Evolutionary conservation across 441 rosid species (phyloP).

Genomic region (Bruguiera hainesii): DNA sequence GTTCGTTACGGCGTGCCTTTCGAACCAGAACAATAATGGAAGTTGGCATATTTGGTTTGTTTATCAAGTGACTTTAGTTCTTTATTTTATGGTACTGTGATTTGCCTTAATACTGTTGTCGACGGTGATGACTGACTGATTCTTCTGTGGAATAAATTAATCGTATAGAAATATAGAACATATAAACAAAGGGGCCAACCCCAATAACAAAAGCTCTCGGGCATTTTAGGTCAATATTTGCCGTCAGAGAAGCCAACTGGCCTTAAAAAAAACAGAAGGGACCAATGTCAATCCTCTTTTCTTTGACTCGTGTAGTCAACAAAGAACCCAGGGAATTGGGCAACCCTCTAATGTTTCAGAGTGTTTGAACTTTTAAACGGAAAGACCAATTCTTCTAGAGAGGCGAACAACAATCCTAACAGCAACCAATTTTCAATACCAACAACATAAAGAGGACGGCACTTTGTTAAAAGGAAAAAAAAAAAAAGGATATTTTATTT

Average conservation of each 20-base stretch:
- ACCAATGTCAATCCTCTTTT: constrained; percentile 20
- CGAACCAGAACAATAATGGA: not conserved
- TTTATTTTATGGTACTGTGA: too few species aligned
- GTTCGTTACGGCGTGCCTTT: not conserved
- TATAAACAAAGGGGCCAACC: not conserved
- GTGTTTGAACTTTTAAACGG: constrained; percentile 8
- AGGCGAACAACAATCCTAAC: constrained; percentile 10
- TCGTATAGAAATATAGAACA: constrained; percentile 5
- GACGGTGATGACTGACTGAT: constrained; percentile 15
- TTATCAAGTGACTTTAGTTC: not conserved
- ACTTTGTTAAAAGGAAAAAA: not conserved
- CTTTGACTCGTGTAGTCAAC: constrained; percentile 4
- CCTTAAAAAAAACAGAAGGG: not conserved
- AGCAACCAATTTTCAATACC: not conserved
- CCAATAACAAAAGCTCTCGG: not conserved
- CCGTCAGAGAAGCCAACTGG: constrained; percentile 4
- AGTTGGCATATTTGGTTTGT: not conserved
- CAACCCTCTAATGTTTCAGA: not conserved
- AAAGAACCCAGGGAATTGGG: not conserved
- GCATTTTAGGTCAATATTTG: constrained; percentile 21
- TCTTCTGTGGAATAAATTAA: not conserved
- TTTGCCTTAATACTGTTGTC: not conserved
- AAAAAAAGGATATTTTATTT: not conserved
- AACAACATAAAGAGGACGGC: constrained; percentile 6
- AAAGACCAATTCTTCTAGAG: constrained; percentile 20